Evolutionary conservation across 2,329 filamentous ascomycete species (phyloP).

Genomic region (Byssochlamys sp.): DNA sequence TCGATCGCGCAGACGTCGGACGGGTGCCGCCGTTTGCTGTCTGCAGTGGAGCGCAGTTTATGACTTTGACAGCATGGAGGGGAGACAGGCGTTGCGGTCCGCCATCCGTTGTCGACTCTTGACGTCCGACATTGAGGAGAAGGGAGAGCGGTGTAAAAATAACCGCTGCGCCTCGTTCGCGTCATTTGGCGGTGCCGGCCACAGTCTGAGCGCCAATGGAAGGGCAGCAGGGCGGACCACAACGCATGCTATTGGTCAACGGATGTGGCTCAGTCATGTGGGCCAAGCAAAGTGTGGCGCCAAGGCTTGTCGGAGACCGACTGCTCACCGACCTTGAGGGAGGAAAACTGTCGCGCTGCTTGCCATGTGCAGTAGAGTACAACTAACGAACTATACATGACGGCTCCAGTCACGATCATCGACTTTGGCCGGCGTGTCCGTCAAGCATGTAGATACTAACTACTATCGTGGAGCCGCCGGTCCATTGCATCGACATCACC

Average conservation of each 20-base stretch:
- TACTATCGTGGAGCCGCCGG: background rate
- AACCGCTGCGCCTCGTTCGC: slow-evolving; percentile 1
- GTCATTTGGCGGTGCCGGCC: background rate
- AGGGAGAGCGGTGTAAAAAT: slow-evolving; percentile 2
- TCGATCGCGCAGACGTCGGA: background rate
- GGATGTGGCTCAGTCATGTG: background rate
- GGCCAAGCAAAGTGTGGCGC: background rate
- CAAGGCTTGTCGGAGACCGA: background rate
- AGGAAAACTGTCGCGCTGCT: background rate
- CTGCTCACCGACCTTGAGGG: background rate
- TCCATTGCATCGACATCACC: background rate
- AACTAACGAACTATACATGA: background rate
- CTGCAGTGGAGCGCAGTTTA: background rate
- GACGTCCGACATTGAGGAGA: background rate
- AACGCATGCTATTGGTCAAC: background rate
- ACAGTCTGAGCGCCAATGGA: background rate
- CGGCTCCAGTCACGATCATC: background rate
- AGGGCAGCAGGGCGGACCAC: background rate
- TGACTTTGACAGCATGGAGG: background rate
- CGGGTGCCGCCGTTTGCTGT: background rate
- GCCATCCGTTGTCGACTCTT: background rate
- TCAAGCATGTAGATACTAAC: background rate
- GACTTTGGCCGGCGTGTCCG: background rate
- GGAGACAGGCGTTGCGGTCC: background rate
- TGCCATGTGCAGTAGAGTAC: background rate